Evolutionary conservation across 225 moss, liverwort and hornwort species (phyloP).

Genomic region (Pseudisothecium myosuroides): DNA sequence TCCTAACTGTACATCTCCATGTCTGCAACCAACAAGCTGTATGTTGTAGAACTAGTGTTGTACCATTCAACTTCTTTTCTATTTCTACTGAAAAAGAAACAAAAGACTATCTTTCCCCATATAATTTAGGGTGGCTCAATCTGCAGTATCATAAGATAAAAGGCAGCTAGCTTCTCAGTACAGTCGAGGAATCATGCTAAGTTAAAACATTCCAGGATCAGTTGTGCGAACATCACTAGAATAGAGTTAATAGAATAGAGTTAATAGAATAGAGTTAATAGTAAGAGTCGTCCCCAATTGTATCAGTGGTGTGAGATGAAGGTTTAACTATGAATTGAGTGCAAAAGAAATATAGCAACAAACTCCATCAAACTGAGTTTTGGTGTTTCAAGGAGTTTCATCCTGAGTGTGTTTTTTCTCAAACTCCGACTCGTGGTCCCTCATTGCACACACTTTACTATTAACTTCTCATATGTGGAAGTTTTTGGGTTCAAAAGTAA

Average conservation of each 20-base stretch:
- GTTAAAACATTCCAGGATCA: not conserved
- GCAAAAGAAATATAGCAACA: too few species aligned
- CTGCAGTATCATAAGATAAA: not conserved
- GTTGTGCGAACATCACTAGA: not conserved
- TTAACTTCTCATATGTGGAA: not conserved
- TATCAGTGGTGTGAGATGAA: too few species aligned
- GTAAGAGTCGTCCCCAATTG: too few species aligned
- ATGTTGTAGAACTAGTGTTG: too few species aligned
- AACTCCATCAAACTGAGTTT: too few species aligned
- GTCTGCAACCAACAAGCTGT: not conserved
- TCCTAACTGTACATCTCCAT: not conserved
- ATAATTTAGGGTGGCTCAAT: not conserved
- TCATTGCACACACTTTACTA: too few species aligned
- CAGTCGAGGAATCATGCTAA: not conserved
- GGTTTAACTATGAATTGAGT: too few species aligned
- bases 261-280: too few species aligned
- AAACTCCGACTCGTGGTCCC: too few species aligned
- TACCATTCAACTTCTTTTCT: not conserved
- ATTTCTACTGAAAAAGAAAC: not conserved
- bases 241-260: too few species aligned
- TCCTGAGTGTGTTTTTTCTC: too few species aligned
- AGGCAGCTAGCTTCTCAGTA: not conserved
- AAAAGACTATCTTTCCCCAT: not conserved
- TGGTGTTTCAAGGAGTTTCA: too few species aligned
- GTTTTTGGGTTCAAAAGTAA: not conserved